Percentiles rank a stretch among this genome's conserved stretches.
These are phyloP conservation scores for Termitomyces sp. DNA, from an alignment of 768 basidiomycete species.

Conservation along the genomic window DNA sequence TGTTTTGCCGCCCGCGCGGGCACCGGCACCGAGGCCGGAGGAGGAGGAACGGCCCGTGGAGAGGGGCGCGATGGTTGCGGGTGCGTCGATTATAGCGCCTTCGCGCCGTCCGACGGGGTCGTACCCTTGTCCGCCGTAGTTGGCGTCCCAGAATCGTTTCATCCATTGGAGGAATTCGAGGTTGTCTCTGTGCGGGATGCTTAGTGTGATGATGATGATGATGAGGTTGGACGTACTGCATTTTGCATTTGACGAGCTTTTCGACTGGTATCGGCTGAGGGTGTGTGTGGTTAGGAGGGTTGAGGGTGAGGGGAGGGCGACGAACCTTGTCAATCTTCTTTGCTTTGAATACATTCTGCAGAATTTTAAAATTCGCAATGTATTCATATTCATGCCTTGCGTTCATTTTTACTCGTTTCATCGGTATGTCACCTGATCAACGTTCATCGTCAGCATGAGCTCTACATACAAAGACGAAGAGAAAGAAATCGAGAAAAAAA, in stretches of 20 bases:
- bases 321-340: slow-evolving; percentile 93
- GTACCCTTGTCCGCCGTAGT: slow-evolving; percentile 85
- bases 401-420: slow-evolving; percentile 92
- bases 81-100: slow-evolving; percentile 72
- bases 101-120: slow-evolving; percentile 81
- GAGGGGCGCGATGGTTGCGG: slow-evolving; percentile 76
- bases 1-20: slow-evolving; percentile 65
- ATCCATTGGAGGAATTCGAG: slow-evolving; percentile 98
- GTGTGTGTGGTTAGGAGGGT: not conserved
- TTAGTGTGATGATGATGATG: not conserved
- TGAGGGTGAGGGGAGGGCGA: slow-evolving; percentile 3
- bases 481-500: not conserved
- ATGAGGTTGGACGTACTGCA: slow-evolving; percentile 69
- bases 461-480: not conserved
- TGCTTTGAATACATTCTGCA: slow-evolving; percentile 88
- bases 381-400: slow-evolving; percentile 97
- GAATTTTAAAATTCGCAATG: slow-evolving; percentile 90
- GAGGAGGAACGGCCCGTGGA: slow-evolving; percentile 31
- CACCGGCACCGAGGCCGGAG: slow-evolving; percentile 5
- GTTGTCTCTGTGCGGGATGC: slow-evolving; percentile 68
- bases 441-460: slow-evolving; percentile 4
- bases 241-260: slow-evolving; percentile 93
- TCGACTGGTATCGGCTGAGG: slow-evolving; percentile 94
- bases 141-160: slow-evolving; percentile 92
- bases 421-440: slow-evolving; percentile 77